Base-by-base conservation (phyloP, 1,139 yeast genomes). In the Lodderomyces orthopsilosis region DNA sequence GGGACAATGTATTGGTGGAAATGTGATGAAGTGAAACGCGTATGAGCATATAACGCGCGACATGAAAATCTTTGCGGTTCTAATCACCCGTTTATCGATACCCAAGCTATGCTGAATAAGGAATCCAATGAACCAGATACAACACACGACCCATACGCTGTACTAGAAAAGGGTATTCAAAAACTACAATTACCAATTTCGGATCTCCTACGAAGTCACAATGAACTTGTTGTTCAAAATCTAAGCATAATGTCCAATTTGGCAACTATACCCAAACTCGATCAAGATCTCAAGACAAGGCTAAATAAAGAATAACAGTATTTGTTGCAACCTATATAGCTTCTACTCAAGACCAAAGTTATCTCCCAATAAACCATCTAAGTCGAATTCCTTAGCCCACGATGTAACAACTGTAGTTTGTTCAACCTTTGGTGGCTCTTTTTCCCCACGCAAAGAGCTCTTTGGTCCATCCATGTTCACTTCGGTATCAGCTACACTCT, bases 361-460 rank as follows among this genome's bases (percentile, higher is more conserved):
- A 45, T 62, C 70, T 37, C 66, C 66, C 58, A 87, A 81, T 52
- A 91, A 73, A 6, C 89, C 90, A 59, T 88, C 97, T 55, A 93
- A 74, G 63, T 90, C 96, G 60, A 93, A 91, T 66, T 91, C 98
- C 62, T 87, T 78, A 14, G 98, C 85, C 98, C 98, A 93, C 54
- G 81, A 77, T n/a, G 77, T 68, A 18, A 94, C 98, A 56, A 93
- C 79, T 13, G 87, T 81, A 40, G 94, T 86, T 58, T 85, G 86
- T 55, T 85, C 94, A 36, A 75, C 78, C 60, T 73, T 77, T 46
- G 71, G 62, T 50, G 77, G 74, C 56, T 74, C 77, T 50, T 67
- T 68, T 39, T 70, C 76, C 32, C 75, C 75, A 57, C 76, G 60
- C 46, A 62, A 56, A 6, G 75, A 66, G 45, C 74, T 66, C 58